Conservation (phyloP, 2,329 filamentous ascomycete genomes). For the Fusarium marasasianum region DNA sequence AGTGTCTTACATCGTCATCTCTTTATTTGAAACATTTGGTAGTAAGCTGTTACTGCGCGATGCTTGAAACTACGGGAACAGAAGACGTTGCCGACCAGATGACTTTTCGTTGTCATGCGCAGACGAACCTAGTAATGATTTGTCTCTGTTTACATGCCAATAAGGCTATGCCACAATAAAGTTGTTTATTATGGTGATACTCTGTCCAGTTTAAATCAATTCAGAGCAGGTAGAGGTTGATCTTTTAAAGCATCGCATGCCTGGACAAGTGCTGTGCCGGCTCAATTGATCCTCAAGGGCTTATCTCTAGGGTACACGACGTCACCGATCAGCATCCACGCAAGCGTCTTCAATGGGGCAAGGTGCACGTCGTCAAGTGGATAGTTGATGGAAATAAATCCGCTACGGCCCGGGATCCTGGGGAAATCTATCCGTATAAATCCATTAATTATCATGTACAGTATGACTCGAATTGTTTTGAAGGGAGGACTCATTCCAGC, state of each 20-base stretch:
- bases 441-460: not conserved
- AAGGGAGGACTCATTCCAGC: conserved; percentile 1
- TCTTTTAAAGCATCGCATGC: rapidly evolving
- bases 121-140: not conserved
- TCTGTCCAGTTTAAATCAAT: too few relatives aligned
- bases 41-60: rapidly evolving
- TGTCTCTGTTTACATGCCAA: not conserved
- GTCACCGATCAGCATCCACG: not conserved
- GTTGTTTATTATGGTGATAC: not conserved
- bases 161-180: not conserved
- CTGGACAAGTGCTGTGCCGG: too few relatives aligned
- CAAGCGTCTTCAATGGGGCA: not conserved
- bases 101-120: not conserved
- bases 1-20: not conserved
- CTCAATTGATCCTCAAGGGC: not conserved
- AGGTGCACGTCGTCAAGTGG: not conserved
- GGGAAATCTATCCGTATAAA: not conserved
- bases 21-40: rapidly evolving
- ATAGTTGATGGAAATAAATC: not conserved
- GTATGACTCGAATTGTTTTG: not conserved
- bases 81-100: not conserved
- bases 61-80: not conserved
- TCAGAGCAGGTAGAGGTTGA: rapidly evolving
- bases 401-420: not conserved
- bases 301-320: not conserved